These are phyloP conservation scores for Neospermospora avenae DNA, from an alignment of 2,329 filamentous ascomycete species.

Conservation along the genomic window DNA sequence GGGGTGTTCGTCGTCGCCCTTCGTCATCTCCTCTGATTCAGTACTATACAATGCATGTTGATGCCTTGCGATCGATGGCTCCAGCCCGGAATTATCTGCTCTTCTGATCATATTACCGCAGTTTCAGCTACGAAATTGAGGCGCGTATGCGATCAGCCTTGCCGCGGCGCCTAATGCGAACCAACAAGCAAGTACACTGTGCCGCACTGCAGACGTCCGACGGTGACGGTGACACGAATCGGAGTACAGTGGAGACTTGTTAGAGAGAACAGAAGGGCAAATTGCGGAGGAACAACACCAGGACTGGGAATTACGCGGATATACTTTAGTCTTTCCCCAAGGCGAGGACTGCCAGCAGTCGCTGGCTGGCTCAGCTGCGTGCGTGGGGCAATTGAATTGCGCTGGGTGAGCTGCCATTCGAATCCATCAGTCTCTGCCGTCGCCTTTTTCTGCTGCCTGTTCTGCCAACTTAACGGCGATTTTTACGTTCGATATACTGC, in stretches of 20 bases:
- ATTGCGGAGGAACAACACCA: background rate
- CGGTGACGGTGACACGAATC: conserved; percentile 3
- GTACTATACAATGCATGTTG: background rate
- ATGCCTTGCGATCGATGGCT: background rate
- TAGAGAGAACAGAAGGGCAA: background rate
- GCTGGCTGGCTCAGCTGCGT: background rate
- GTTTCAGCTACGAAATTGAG: background rate
- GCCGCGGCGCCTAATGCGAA: conserved; percentile 1
- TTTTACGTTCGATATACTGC: conserved; percentile 7
- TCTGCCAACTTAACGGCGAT: background rate
- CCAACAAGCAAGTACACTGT: background rate
- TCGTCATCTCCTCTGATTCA: background rate
- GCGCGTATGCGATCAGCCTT: conserved; percentile 7
- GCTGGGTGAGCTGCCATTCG: background rate
- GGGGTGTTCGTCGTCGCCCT: background rate
- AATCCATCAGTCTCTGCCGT: background rate
- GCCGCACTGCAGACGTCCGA: background rate
- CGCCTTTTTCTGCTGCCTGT: background rate
- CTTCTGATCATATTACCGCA: background rate
- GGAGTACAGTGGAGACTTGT: background rate
- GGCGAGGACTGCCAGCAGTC: background rate
- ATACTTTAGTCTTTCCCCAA: background rate
- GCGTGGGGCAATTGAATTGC: background rate
- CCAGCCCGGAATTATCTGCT: background rate
- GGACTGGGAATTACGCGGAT: background rate